Evolutionary conservation across 495 filamentous ascomycete species (phyloP), one percentile per base, ranked within the genome.

Genomic region (Cladorrhinum samala): DNA sequence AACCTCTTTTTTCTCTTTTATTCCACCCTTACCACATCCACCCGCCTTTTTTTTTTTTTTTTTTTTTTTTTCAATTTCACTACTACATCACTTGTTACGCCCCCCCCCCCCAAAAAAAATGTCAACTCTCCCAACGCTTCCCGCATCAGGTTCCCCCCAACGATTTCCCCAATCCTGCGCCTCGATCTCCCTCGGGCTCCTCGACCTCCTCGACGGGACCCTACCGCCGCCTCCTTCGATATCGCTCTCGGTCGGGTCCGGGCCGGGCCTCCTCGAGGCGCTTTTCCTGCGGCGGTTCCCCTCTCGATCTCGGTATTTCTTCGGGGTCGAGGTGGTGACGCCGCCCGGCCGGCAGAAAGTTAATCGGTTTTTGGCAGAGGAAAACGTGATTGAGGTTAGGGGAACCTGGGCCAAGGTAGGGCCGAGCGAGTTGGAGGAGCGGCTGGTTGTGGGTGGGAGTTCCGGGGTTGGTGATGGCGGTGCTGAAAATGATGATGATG

Each of bases 251-350:
- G 19, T 65, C 27, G 62, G 62, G 1, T 62, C 62, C 39, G 62
- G 62, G 1, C 59, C 59, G 13, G 62, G 62, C 23, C 56, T 65
- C 2, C 51, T 65, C 14, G 62, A 65, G 38, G 62, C 62, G n/a
- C 27, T 60, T 1, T 39, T 65, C 7, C 51, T 65, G 4, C 18
- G 55, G 2, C 39, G 45, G 7, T 47, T 55, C 25, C 59, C 56
- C 1, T 2, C 13, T 1, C 59, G 59, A 25, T 41, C 50, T 0
- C 3, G 41, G 0, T 57, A 46, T 5, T 51, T 64, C 14, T 57
- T 49, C 17, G 62, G 62, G 17, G 42, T 65, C 14, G 62, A 65
- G 42, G 59, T 64, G 0, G 30, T 46, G 3, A 21, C 50, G 5
- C 16, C 17, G 2, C 3, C 2, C 7, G 13, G 9, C 21, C 11